These are phyloP conservation scores for Orbilia ellipsospora DNA, from an alignment of 2,329 filamentous ascomycete genomes.

Conservation along the genomic window DNA sequence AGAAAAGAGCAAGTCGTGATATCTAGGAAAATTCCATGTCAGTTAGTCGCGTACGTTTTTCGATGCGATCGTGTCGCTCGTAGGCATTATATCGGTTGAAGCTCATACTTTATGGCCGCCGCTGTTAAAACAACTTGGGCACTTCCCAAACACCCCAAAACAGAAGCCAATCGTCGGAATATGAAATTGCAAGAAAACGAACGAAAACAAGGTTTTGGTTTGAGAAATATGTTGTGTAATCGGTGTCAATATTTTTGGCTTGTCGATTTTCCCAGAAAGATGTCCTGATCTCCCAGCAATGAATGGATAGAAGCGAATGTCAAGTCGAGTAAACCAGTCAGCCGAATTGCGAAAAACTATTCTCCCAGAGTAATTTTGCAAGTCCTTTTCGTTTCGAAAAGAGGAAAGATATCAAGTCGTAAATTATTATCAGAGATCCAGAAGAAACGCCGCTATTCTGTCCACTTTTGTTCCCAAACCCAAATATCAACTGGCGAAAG, in stretches of 20 bases:
- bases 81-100: no score
- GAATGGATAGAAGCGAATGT: constrained; percentile 39
- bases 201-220: not conserved
- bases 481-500: constrained; percentile 50
- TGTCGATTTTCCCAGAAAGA: constrained; percentile 44
- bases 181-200: constrained; percentile 1
- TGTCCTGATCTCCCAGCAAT: constrained; percentile 49
- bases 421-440: constrained; percentile 19
- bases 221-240: constrained; percentile 1
- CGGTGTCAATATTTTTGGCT: constrained; percentile 8
- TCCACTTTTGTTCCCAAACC: constrained; percentile 1
- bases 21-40: constrained; percentile 21
- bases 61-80: no score
- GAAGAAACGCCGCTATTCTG: constrained; percentile 51
- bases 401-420: constrained; percentile 28
- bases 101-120: constrained; percentile 28
- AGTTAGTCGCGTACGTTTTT: no score
- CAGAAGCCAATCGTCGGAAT: constrained; percentile 38
- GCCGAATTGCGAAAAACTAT: constrained; percentile 41
- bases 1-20: constrained; percentile 34
- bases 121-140: constrained; percentile 26
- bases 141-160: constrained; percentile 32
- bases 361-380: constrained; percentile 51
- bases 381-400: constrained; percentile 13
- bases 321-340: constrained; percentile 17